These are phyloP conservation scores for Gracilaria gracilis DNA, from an alignment of 23 red algal species.

Conservation along the genomic window DNA sequence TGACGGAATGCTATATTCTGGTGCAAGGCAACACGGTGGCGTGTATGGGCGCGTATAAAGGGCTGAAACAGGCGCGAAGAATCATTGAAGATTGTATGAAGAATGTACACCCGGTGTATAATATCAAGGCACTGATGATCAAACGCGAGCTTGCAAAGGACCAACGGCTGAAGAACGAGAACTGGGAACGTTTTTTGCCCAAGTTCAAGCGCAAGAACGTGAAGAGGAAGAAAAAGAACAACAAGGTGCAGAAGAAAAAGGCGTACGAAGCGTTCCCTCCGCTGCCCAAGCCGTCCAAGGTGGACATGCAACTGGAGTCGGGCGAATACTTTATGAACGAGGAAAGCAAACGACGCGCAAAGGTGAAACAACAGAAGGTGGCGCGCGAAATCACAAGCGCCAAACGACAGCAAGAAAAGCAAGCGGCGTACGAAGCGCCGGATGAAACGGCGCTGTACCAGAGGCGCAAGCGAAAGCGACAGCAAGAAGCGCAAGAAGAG, in stretches of 20 bases:
- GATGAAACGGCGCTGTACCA: background rate
- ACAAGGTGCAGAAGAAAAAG: conserved; percentile 27
- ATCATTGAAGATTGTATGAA: conserved; percentile 97
- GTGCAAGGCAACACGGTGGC: conserved; percentile 98
- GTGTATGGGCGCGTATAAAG: conserved; percentile 88
- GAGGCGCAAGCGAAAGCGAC: background rate
- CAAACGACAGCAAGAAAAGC: conserved; percentile 8
- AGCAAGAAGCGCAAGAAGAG: background rate
- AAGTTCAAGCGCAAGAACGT: conserved; percentile 96
- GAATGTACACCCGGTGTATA: conserved; percentile 97
- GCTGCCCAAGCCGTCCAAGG: conserved; percentile 82
- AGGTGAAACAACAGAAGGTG: conserved; percentile 28
- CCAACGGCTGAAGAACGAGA: conserved; percentile 76
- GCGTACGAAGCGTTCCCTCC: conserved; percentile 86
- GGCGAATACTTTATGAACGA: conserved; percentile 98
- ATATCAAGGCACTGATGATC: conserved; percentile 99
- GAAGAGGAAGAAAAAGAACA: conserved; percentile 60
- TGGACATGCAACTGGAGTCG: conserved; percentile 89
- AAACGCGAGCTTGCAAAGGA: conserved; percentile 97
- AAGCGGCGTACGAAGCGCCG: conserved; percentile 28
- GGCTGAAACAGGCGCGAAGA: conserved; percentile 88
- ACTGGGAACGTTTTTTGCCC: conserved; percentile 97
- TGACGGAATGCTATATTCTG: conserved; percentile 97
- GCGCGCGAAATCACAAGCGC: background rate
- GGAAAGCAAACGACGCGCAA: conserved; percentile 22